Evolutionary conservation across 78 protist genomes (phyloP).

Genomic region (Dictyostelium purpureum): DNA sequence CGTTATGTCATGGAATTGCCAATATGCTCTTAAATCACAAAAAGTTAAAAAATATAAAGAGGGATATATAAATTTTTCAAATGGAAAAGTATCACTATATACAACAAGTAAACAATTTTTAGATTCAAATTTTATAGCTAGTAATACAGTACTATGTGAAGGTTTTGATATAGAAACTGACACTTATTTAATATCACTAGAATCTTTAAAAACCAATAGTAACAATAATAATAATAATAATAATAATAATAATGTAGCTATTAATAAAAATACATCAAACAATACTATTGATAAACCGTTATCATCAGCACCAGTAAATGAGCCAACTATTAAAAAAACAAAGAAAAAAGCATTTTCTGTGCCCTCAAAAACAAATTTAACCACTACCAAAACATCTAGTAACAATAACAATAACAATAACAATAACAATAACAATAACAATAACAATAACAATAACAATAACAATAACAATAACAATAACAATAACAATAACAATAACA

Average conservation of each 20-base stretch:
- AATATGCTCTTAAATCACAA: conserved; percentile 26
- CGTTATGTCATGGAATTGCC: conserved; percentile 1
- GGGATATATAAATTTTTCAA: background rate
- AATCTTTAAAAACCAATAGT: background rate
- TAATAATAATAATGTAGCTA: background rate
- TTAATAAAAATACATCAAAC: background rate
- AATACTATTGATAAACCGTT: background rate
- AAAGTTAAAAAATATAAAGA: conserved; percentile 8
- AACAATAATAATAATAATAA: background rate
- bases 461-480: background rate
- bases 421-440: background rate
- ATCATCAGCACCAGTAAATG: background rate
- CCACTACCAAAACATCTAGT: background rate
- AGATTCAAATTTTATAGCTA: conserved; percentile 37
- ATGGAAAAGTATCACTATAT: conserved; percentile 1
- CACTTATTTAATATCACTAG: conserved; percentile 7
- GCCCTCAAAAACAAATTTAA: background rate
- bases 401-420: background rate
- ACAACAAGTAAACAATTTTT: background rate
- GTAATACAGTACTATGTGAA: background rate
- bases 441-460: background rate
- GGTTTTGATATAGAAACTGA: conserved; percentile 58
- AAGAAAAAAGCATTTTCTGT: background rate
- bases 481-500: background rate
- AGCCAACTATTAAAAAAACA: background rate